These are phyloP conservation scores for Lipomyces chichibuensis DNA, from an alignment of 805 yeast species.

Conservation along the genomic window DNA sequence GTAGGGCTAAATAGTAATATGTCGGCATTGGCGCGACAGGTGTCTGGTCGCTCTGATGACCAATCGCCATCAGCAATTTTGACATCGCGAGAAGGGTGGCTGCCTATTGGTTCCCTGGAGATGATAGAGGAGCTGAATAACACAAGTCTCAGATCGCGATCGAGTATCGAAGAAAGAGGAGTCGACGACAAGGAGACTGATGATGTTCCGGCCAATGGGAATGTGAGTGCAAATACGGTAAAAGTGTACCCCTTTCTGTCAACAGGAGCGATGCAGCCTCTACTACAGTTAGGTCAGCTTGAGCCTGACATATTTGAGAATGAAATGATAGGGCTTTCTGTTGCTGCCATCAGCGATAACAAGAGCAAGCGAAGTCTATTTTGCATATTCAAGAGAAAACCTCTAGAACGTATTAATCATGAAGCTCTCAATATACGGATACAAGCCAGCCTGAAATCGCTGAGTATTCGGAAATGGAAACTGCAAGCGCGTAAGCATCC, in stretches of 20 bases:
- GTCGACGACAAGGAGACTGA: neutral
- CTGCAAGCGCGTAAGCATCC: neutral
- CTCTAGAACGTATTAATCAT: neutral
- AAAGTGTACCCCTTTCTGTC: neutral
- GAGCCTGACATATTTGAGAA: conserved; percentile 13
- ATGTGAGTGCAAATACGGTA: neutral
- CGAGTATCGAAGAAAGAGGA: neutral
- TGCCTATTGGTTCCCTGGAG: neutral
- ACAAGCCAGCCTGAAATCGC: neutral
- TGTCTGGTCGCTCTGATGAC: neutral
- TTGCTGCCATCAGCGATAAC: neutral
- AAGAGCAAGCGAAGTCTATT: neutral
- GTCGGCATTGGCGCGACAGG: neutral
- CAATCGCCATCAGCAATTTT: neutral
- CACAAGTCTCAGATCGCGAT: neutral
- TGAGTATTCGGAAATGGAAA: neutral
- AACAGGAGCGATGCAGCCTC: neutral
- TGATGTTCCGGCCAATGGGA: neutral
- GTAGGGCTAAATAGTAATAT: neutral
- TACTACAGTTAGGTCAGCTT: neutral
- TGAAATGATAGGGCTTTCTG: neutral
- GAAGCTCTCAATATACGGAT: neutral
- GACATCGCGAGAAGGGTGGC: neutral
- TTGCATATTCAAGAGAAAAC: neutral
- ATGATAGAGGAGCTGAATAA: neutral